Base-by-base conservation (phyloP, 2,329 filamentous ascomycete species). In the Massarina eburnea region DNA sequence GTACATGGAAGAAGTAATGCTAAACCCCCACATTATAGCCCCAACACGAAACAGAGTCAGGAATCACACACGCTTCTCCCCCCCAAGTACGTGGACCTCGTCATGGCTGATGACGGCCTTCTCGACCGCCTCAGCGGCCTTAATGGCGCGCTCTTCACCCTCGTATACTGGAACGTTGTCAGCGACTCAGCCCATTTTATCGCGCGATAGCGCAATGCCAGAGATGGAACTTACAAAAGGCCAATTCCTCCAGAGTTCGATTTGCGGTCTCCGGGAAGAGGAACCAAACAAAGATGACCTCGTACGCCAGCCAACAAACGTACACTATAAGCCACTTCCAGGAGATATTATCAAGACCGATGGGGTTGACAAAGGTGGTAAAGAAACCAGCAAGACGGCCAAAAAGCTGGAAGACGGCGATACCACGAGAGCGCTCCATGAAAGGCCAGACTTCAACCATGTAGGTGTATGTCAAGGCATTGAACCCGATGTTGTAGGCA, bases 181-280 rank as follows among this genome's bases (percentile, higher is more conserved):
- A 48, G 41, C 12, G 27, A 7, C 12, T 30, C 27, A 14, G 12
- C 7, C 12, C 24, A 26, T 12, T 7, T 12, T 12, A 12, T 26
- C 24, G 12, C 24, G 24, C 24, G 35, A 32, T 15, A 24, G 4
- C 3, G 35, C 7, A 14, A 24, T 24, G 14, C 10, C 6, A 2
- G 14, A 3, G 8, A 18, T 3, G 7, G 14, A 34, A 54, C 54
- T 57, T 48, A 57, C 54, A 55, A 45, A 58, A 58, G 35, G 83
- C 80, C 54, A 86, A 78, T 64, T 86, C 82, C 63, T 87, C 84
- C 0, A 88, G 78, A 1, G 83, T 86, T 1, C 82, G 81, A 2
- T 83, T 82, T 58, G 81, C 83, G 9, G 84, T 88, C 72, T 89
- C 84, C 36, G 84, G 77, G 59, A 83, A 84, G 65, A 84, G 77